phyloP scores from a whole-genome alignment of 192 early-diverging fungal species.

The Umbelopsis sp. region DNA sequence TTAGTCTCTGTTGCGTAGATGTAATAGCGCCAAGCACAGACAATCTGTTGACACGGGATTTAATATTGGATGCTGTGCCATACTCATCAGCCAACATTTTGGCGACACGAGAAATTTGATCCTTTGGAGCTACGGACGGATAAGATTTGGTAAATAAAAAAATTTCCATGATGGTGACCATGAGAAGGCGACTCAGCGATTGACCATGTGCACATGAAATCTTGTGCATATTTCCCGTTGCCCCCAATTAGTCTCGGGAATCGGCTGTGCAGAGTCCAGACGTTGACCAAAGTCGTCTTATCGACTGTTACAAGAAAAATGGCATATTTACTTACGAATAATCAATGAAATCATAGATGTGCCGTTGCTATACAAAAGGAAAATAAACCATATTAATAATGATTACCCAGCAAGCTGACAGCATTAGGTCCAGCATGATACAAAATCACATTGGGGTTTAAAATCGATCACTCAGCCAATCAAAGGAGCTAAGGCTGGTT shows the following conservation, averaged over 20 bases:
- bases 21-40: constrained; percentile 98
- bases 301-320: neutral
- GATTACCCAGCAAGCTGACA: too few relatives aligned
- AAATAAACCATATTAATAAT: neutral
- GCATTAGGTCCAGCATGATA: too few relatives aligned
- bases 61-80: constrained; percentile 99
- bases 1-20: constrained; percentile 95
- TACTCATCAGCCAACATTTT: constrained; percentile 98
- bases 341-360: constrained; percentile 99
- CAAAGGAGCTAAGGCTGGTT: neutral
- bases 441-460: too few relatives aligned
- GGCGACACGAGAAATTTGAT: constrained; percentile 87
- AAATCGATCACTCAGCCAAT: too few relatives aligned
- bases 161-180: neutral
- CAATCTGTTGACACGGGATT: constrained; percentile 97
- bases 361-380: constrained; percentile 69
- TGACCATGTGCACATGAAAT: neutral
- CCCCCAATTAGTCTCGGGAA: too few relatives aligned
- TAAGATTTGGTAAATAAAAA: neutral
- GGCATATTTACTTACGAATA: constrained; percentile 62
- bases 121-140: constrained; percentile 62
- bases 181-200: neutral
- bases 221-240: too few relatives aligned
- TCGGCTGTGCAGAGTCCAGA: neutral
- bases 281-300: neutral